These are phyloP conservation scores for Leishmania lainsoni DNA, from an alignment of 208 protist genomes.

Conservation along the genomic window DNA sequence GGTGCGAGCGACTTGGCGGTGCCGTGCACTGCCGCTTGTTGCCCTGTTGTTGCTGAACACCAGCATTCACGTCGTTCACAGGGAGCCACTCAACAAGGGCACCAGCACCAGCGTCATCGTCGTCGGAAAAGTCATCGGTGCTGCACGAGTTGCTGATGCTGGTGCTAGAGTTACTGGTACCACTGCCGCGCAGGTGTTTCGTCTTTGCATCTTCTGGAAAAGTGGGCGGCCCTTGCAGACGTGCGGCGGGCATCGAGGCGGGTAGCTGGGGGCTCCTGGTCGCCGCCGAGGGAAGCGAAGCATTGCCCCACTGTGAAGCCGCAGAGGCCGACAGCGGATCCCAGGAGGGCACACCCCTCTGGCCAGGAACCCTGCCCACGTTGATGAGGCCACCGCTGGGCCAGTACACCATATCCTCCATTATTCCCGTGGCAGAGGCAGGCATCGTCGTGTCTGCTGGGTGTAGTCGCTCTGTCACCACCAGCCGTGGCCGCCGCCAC, in stretches of 20 bases:
- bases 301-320: too few relatives aligned
- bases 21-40: neutral
- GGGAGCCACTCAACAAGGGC: slow-evolving; percentile 12
- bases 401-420: neutral
- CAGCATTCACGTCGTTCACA: neutral
- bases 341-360: too few relatives aligned
- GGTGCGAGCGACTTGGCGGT: too few relatives aligned
- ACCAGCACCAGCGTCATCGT: neutral
- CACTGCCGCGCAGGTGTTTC: neutral
- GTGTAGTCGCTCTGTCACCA: slow-evolving; percentile 13
- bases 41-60: too few relatives aligned
- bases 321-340: neutral
- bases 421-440: neutral
- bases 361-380: neutral
- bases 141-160: neutral
- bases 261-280: neutral
- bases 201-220: neutral
- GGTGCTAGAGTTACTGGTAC: neutral
- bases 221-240: neutral
- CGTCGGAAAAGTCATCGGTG: neutral
- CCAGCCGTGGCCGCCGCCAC: slow-evolving; percentile 24
- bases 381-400: neutral
- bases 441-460: neutral
- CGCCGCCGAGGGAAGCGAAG: neutral
- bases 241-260: neutral